These are phyloP conservation scores for Xerocomus amazonicus DNA, from an alignment of 1,284 basidiomycete genomes.

Conservation along the genomic window DNA sequence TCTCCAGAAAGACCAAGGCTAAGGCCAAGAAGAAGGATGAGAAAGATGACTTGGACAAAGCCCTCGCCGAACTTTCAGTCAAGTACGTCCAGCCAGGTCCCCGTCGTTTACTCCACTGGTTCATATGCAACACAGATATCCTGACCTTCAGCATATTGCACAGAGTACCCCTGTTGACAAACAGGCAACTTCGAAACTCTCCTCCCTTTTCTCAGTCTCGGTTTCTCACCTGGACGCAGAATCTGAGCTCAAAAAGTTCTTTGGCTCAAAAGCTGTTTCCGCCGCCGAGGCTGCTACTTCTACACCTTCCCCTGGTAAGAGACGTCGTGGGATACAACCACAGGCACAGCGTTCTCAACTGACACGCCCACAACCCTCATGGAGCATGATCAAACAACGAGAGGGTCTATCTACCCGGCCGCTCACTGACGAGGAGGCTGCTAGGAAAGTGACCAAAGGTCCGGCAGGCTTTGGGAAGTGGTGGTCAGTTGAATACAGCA, in stretches of 20 bases:
- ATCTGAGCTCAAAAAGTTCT: constrained; percentile 87
- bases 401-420: constrained; percentile 68
- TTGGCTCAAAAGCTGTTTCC: constrained; percentile 82
- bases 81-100: constrained; percentile 47
- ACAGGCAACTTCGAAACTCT: constrained; percentile 34
- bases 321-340: constrained; percentile 27
- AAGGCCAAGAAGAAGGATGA: constrained; percentile 59
- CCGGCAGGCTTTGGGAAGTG: constrained; percentile 60
- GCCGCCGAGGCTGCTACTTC: constrained; percentile 42
- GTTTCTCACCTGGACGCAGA: constrained; percentile 79
- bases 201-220: constrained; percentile 70
- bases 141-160: constrained; percentile 45
- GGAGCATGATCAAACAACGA: constrained; percentile 60
- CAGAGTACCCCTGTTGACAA: constrained; percentile 12
- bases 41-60: constrained; percentile 80
- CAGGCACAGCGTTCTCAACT: constrained; percentile 53
- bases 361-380: constrained; percentile 57
- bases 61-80: constrained; percentile 74
- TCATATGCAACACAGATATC: constrained; percentile 41
- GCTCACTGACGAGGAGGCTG: constrained; percentile 54
- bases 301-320: constrained; percentile 31
- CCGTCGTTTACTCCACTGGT: not conserved
- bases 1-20: constrained; percentile 57
- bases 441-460: constrained; percentile 42
- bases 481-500: constrained; percentile 86